phyloP scores from a whole-genome alignment of 169 alveolate species.

The Plasmodium inui region DNA sequence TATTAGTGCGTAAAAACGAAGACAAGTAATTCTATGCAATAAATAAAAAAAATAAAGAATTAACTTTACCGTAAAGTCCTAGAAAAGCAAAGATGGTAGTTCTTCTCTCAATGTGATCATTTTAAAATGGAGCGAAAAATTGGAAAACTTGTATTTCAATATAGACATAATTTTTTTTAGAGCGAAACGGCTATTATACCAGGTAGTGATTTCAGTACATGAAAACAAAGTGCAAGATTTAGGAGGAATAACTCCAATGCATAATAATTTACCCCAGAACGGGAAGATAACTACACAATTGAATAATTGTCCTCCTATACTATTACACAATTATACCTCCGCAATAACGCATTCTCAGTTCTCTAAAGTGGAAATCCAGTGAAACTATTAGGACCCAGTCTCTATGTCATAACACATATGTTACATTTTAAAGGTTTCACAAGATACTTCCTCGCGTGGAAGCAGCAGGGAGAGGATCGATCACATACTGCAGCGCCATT shows the following conservation, averaged over 20 bases:
- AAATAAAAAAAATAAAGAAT: not conserved
- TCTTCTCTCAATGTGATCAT: not conserved
- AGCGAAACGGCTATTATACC: not conserved
- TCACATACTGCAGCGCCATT: not conserved
- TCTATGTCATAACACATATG: not conserved
- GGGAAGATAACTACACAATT: not conserved
- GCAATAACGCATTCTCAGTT: not conserved
- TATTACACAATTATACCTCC: not conserved
- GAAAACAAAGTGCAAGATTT: not conserved
- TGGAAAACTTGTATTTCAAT: not conserved
- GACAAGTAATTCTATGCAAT: not conserved
- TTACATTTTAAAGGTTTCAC: not conserved
- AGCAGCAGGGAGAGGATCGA: not conserved
- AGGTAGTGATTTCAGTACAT: not conserved
- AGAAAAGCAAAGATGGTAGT: not conserved
- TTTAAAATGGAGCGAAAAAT: not conserved
- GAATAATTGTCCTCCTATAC: not conserved
- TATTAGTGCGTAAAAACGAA: not conserved
- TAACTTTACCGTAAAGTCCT: not conserved
- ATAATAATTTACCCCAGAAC: not conserved
- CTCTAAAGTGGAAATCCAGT: not conserved
- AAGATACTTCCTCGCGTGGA: not conserved
- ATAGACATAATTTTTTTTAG: not conserved
- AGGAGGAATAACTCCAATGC: not conserved
- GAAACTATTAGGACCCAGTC: not conserved